Evolutionary conservation across 1,139 yeast species (phyloP), one percentile per base, ranked within the genome.

Genomic region (Pichia sp.): DNA sequence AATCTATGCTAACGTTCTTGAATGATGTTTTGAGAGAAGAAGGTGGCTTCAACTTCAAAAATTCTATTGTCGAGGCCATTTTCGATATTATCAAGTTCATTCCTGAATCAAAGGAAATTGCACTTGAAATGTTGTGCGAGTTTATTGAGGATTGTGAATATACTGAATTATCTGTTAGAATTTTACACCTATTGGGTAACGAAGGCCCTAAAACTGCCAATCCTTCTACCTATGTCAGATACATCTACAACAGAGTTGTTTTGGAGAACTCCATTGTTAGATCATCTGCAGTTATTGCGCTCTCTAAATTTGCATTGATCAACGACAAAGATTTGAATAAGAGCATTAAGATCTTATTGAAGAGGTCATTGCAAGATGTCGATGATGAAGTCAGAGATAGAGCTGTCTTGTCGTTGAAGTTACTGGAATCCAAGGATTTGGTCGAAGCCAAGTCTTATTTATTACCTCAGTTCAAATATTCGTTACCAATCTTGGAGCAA

Each of bases 321-420:
- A 73, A 74, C 49, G 87, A 89, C 63, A 90, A 87, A 57, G 81
- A 82, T 15, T 82, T 92, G 58, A 76, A 82, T 56, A 77, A 79
- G 61, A 87, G 92, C 58, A 85, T 93, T 65, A 79, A 80, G 63
- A 87, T 87, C 59, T 78, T 93, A 62, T 80, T 93, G 64, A 78
- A 80, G 57, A 85, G 98, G 73, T 90, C 96, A 64, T 79, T 88
- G 64, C 88, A 83, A 62, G 99, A 93, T 72, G 81, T 78, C 49
- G 97, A 93, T 69, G 99, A 93, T 71, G 99, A 93, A 73, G 99
- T 95, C 44, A 89, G 99, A 76, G 99, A 93, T 70, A 85, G 99
- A 69, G 97, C 99, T 8, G 90, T 96, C 1, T 77, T 93, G 62
- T 85, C 96, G 4, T 76, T 92, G 67, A 80, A 82, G 61, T 81